These are phyloP conservation scores for Boletales sp. DNA, from an alignment of 768 basidiomycete genomes.

Conservation along the genomic window DNA sequence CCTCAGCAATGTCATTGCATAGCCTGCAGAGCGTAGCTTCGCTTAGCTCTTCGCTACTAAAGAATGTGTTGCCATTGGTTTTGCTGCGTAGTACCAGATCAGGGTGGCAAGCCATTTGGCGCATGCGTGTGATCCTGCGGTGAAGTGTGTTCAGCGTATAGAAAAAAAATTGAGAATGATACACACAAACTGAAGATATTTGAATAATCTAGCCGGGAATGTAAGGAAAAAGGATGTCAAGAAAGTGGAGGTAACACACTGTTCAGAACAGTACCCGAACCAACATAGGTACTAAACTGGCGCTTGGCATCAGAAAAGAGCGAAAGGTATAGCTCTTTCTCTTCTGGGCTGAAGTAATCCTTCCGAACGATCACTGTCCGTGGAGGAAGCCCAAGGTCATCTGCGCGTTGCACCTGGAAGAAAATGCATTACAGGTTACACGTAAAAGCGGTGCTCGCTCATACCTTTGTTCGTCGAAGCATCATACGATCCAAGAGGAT, in stretches of 20 bases:
- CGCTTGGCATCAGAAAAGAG: constrained; percentile 92
- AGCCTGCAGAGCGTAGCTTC: constrained; percentile 89
- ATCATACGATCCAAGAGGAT: constrained; percentile 92
- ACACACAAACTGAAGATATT: constrained; percentile 81
- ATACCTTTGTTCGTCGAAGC: constrained; percentile 84
- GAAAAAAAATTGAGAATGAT: not conserved
- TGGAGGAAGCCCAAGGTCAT: constrained; percentile 94
- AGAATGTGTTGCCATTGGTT: constrained; percentile 63
- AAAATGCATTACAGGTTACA: not conserved
- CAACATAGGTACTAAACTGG: constrained; percentile 87
- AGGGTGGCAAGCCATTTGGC: constrained; percentile 93
- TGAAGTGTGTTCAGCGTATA: constrained; percentile 12
- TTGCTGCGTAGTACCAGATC: constrained; percentile 90
- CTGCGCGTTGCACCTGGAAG: constrained; percentile 81
- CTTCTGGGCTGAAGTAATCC: constrained; percentile 94
- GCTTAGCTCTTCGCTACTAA: constrained; percentile 48
- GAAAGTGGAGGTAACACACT: constrained; percentile 50
- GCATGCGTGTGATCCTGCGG: constrained; percentile 85
- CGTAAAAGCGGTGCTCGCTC: not conserved
- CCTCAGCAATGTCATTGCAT: constrained; percentile 97
- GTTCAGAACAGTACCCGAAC: constrained; percentile 87
- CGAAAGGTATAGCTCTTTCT: constrained; percentile 91
- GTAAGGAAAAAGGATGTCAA: constrained; percentile 7
- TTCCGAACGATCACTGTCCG: constrained; percentile 83
- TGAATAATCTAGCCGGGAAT: constrained; percentile 61